Conservation (phyloP, 345 rosid species). For the Citrus glauca region DNA sequence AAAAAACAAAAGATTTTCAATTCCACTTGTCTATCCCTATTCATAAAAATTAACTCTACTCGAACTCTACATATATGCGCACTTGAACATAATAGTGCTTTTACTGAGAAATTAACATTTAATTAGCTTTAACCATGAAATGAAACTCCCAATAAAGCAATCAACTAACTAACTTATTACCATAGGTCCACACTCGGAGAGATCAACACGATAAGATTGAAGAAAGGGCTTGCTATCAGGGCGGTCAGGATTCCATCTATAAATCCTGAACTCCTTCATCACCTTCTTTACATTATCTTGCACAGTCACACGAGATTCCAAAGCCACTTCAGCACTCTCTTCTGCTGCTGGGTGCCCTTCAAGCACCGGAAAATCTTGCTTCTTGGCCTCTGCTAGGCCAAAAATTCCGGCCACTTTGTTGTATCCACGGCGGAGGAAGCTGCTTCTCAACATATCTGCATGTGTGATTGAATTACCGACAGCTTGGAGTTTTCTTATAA, state of each 20-base stretch:
- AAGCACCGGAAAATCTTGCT: constrained; percentile 34
- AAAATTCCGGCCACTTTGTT: constrained; percentile 8
- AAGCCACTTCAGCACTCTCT: constrained; percentile 41
- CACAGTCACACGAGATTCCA: constrained; percentile 25
- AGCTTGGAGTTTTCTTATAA: background rate
- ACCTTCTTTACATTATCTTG: constrained; percentile 17
- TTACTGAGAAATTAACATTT: background rate
- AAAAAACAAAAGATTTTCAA: background rate
- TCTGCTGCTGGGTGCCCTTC: constrained; percentile 46
- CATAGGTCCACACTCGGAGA: constrained; percentile 61
- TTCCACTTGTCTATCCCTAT: too few species aligned
- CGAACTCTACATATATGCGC: background rate
- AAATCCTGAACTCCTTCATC: constrained; percentile 60
- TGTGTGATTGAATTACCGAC: background rate
- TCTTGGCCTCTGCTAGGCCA: constrained; percentile 19
- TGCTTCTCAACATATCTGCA: constrained; percentile 20
- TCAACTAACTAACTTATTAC: constrained; percentile 3
- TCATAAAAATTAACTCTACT: background rate
- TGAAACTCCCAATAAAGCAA: background rate
- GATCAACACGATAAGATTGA: constrained; percentile 51
- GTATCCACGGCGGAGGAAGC: constrained; percentile 26
- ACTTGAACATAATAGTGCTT: background rate
- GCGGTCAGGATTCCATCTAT: constrained; percentile 56
- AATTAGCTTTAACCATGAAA: background rate
- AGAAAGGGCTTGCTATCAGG: constrained; percentile 55